Conservation (phyloP, 2,329 filamentous ascomycete genomes). For the Metarhizium robertsii region DNA sequence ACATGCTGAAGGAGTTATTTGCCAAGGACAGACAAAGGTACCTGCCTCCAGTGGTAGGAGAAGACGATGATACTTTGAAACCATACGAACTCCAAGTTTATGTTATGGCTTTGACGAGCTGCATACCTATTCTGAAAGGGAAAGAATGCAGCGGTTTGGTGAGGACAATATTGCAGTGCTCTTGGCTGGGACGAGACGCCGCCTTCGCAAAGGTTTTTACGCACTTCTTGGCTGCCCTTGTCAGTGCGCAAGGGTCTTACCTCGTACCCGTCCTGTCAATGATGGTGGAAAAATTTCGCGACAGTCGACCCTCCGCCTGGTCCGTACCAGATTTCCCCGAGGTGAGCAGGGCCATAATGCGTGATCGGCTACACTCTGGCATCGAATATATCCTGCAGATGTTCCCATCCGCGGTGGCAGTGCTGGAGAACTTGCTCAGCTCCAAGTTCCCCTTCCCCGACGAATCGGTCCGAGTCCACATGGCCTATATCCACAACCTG, state of each 20-base stretch:
- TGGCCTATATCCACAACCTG: constrained; percentile 82
- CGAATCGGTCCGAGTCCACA: constrained; percentile 68
- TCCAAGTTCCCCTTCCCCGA: constrained; percentile 67
- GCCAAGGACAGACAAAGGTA: constrained; percentile 36
- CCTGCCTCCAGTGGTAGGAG: constrained; percentile 27
- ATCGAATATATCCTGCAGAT: constrained; percentile 69
- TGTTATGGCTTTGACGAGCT: constrained; percentile 53
- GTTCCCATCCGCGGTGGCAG: constrained; percentile 67
- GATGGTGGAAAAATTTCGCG: constrained; percentile 70
- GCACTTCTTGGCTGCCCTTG: constrained; percentile 60
- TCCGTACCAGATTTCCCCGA: constrained; percentile 42
- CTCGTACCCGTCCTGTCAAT: constrained; percentile 66
- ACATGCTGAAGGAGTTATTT: constrained; percentile 51
- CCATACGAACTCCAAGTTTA: constrained; percentile 51
- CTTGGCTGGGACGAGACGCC: constrained; percentile 57
- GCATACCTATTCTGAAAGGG: constrained; percentile 48
- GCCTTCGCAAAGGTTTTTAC: constrained; percentile 59
- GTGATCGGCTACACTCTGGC: constrained; percentile 64
- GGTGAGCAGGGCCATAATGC: constrained; percentile 56
- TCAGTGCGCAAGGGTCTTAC: constrained; percentile 76
- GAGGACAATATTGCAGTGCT: constrained; percentile 47
- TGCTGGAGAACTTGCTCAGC: constrained; percentile 58
- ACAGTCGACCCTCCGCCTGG: constrained; percentile 36
- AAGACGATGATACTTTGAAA: constrained; percentile 39
- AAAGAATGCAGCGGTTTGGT: constrained; percentile 51